phyloP scores from a whole-genome alignment of 2,329 filamentous ascomycete species.

The Penicillium sp. region DNA sequence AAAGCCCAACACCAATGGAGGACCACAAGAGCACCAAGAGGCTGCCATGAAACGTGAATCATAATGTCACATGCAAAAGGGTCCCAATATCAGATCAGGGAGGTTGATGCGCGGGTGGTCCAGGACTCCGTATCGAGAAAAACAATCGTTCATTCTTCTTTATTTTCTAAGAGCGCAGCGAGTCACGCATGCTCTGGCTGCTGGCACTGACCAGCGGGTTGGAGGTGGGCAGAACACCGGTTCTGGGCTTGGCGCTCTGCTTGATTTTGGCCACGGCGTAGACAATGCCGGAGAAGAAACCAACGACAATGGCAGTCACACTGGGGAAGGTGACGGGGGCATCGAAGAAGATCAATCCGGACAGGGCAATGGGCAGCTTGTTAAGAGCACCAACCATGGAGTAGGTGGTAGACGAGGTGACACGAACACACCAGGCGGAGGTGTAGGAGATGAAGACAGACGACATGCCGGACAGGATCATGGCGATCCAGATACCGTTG shows the following conservation, averaged over 20 bases:
- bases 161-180: conserved; percentile 63
- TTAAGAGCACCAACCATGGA: conserved; percentile 98
- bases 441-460: conserved; percentile 99
- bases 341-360: conserved; percentile 91
- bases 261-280: conserved; percentile 85
- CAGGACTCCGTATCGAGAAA: not conserved
- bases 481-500: conserved; percentile 78
- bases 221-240: conserved; percentile 65
- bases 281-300: conserved; percentile 88
- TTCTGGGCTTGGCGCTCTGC: conserved; percentile 68
- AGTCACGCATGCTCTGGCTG: conserved; percentile 85
- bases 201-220: conserved; percentile 82
- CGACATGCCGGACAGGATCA: conserved; percentile 90
- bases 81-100: not conserved
- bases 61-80: conserved; percentile 29
- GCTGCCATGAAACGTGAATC: conserved; percentile 31
- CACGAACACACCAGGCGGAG: conserved; percentile 96
- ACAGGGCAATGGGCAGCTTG: conserved; percentile 93
- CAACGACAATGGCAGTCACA: conserved; percentile 85
- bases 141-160: conserved; percentile 5
- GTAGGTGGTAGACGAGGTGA: conserved; percentile 96
- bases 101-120: conserved; percentile 1
- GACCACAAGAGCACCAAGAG: conserved; percentile 16
- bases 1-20: conserved; percentile 27
- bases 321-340: conserved; percentile 90